Conservation (phyloP, 2,329 filamentous ascomycete species). For the Colletotrichum musicola region DNA sequence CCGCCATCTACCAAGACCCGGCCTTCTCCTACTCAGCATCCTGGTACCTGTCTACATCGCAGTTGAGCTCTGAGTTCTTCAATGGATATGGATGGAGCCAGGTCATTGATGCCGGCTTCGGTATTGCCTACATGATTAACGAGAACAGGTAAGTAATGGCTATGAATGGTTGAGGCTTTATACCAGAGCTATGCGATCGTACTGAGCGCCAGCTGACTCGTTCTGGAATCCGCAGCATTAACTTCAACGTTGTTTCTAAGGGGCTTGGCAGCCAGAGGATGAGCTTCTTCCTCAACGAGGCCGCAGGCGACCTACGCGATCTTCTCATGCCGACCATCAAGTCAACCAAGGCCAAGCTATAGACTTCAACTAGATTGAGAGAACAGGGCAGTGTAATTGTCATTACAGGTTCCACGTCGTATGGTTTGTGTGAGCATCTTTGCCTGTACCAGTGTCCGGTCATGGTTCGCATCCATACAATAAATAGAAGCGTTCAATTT, state of each 20-base stretch:
- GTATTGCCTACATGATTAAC: constrained; percentile 99
- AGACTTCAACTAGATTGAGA: constrained; percentile 49
- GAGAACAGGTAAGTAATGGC: constrained; percentile 81
- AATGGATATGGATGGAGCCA: constrained; percentile 99
- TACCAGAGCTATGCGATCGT: not conserved
- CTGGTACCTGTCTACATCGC: constrained; percentile 91
- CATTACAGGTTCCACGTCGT: not conserved
- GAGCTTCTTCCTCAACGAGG: constrained; percentile 96
- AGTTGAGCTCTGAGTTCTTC: constrained; percentile 96
- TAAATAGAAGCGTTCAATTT: constrained; percentile 29
- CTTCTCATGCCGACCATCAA: constrained; percentile 85
- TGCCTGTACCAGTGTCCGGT: not conserved
- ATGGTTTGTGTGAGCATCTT: not conserved
- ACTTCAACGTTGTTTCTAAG: constrained; percentile 99
- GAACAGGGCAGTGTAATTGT: not conserved
- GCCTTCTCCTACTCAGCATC: constrained; percentile 85
- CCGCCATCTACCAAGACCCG: constrained; percentile 87
- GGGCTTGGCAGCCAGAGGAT: constrained; percentile 89
- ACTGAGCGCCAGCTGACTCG: constrained; percentile 25
- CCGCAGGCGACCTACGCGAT: constrained; percentile 89
- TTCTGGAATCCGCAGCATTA: constrained; percentile 70
- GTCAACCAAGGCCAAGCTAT: constrained; percentile 88
- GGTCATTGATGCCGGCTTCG: constrained; percentile 95
- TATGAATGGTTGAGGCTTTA: not conserved
- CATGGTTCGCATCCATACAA: constrained; percentile 13